These are phyloP conservation scores for Acacia melanoxylon DNA, from an alignment of 306 rosid species.

Conservation along the genomic window DNA sequence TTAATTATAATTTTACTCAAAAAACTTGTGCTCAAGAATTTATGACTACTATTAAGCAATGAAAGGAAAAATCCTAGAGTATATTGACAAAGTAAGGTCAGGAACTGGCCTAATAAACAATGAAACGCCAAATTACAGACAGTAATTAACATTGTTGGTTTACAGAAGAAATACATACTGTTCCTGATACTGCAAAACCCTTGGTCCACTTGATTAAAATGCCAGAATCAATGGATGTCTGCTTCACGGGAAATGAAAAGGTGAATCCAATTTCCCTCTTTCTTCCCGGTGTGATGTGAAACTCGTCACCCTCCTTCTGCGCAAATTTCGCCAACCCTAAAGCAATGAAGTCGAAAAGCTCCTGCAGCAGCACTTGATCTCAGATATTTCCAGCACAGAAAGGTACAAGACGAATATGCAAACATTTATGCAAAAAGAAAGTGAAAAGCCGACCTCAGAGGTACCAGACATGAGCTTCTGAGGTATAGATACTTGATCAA, in stretches of 20 bases:
- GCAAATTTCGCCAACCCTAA: constrained; percentile 70
- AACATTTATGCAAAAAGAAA: not conserved
- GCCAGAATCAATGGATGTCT: constrained; percentile 84
- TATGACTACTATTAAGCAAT: not conserved
- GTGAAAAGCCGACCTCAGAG: constrained; percentile 50
- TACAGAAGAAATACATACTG: constrained; percentile 49
- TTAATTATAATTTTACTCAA: not conserved
- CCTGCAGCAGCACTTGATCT: constrained; percentile 41
- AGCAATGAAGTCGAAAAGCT: constrained; percentile 89
- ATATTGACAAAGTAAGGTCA: not conserved
- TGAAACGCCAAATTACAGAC: not conserved
- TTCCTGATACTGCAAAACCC: constrained; percentile 89
- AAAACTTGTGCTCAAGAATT: not conserved
- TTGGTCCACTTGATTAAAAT: constrained; percentile 94
- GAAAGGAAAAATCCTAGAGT: not conserved
- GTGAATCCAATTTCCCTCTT: constrained; percentile 90
- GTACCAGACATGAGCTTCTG: constrained; percentile 73
- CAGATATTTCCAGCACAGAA: not conserved
- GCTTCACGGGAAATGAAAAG: constrained; percentile 93
- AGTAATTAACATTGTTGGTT: not conserved
- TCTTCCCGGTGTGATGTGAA: constrained; percentile 53
- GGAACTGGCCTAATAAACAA: not conserved
- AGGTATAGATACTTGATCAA: constrained; percentile 80
- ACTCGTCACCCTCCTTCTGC: constrained; percentile 56
- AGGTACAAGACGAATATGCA: not conserved